Evolutionary conservation across 1,284 basidiomycete genomes (phyloP).

Genomic region (Cronartium ribicola): DNA sequence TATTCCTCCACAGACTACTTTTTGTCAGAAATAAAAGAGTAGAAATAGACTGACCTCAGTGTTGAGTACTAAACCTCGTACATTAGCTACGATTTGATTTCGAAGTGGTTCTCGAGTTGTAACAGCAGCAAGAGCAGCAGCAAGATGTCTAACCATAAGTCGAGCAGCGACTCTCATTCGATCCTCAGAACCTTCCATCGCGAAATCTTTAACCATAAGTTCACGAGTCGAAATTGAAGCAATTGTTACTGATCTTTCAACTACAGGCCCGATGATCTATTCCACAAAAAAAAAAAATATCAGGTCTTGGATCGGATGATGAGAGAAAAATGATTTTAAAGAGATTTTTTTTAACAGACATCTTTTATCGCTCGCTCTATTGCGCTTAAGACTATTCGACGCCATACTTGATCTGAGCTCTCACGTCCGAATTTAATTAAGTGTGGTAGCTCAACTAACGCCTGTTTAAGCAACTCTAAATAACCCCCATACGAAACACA

Average conservation of each 20-base stretch:
- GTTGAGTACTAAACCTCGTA: conserved; percentile 64
- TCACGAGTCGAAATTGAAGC: conserved; percentile 96
- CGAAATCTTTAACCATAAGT: conserved; percentile 93
- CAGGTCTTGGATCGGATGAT: not conserved
- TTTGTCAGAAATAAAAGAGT: not conserved
- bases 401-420: conserved; percentile 73
- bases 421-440: conserved; percentile 74
- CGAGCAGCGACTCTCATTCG: conserved; percentile 88
- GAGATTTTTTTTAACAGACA: not conserved
- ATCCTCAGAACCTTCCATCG: conserved; percentile 84
- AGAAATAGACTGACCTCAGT: not conserved
- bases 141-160: conserved; percentile 93
- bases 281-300: not conserved
- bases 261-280: conserved; percentile 87
- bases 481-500: not conserved
- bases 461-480: conserved; percentile 59
- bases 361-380: conserved; percentile 94
- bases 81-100: conserved; percentile 83
- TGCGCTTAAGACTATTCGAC: conserved; percentile 83
- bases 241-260: conserved; percentile 98
- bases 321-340: not conserved
- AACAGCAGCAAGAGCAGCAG: conserved; percentile 90
- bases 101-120: conserved; percentile 98
- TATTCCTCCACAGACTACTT: not conserved
- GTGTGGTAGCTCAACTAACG: conserved; percentile 68